Evolutionary conservation across 1,284 basidiomycete genomes (phyloP), one percentile per base, ranked within the genome.

Genomic region (Irpex rosettiformis): DNA sequence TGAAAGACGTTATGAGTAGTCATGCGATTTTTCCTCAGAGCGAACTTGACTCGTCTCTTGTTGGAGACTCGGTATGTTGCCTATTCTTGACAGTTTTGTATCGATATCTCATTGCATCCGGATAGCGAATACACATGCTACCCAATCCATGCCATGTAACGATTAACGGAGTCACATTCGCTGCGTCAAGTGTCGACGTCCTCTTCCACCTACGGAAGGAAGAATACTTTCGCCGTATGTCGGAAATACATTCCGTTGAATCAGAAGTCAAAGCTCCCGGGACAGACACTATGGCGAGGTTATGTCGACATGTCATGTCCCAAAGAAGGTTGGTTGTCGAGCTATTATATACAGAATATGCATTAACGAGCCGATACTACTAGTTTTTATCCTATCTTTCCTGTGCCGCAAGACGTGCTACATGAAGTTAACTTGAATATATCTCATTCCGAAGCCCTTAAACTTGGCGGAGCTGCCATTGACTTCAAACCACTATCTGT

Each of bases 331-430:
- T 61, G 45, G 73, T 70, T 21, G 21, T 48, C 18, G 29, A 7
- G 55, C 49, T 24, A 10, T 22, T 28, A 21, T 37, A 4, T 30
- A 25, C 37, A 56, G 7, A 58, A 43, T 53, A 52, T 16, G 22
- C 37, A n/a, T n/a, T 29, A 25, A 24, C 24, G 16, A 27, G 24
- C 1, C 54, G 7, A 16, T 37, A 37, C 33, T 29, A 24, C 28
- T 63, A 95, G 90, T 68, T 97, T 98, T 75, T 99, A 99, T 72
- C 97, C 97, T 0, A 73, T 98, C 48, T 98, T 96, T 70, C 96
- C 96, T 2, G 82, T 88, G 0, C 94, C 96, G 0, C 71, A 82
- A 13, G 85, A 89, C 2, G 73, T 91, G 16, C 78, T 87, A 0
- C 78, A 82, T 33, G 93, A 94, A 67, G 85, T 97, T 56, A 95